These are phyloP conservation scores for Cercospora sp. DNA, from an alignment of 2,329 filamentous ascomycete species.

Conservation along the genomic window DNA sequence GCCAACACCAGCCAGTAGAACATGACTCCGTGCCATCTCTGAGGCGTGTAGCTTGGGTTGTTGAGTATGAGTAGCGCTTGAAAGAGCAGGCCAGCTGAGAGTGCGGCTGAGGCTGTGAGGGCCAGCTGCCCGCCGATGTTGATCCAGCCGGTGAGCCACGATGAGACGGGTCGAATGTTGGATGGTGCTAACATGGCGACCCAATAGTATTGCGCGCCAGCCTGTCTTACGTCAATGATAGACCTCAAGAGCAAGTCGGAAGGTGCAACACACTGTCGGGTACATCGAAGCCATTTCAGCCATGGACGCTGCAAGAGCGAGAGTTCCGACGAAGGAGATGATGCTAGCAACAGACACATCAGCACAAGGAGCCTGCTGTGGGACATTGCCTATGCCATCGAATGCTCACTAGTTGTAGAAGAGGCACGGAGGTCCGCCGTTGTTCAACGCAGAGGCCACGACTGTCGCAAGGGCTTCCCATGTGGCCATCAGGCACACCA, in stretches of 20 bases:
- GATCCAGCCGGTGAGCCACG: conserved; percentile 42
- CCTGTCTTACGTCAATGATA: not conserved
- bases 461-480: conserved; percentile 55
- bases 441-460: conserved; percentile 48
- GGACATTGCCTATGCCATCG: not conserved
- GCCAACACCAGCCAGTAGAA: conserved; percentile 27
- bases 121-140: conserved; percentile 26
- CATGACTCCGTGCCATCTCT: conserved; percentile 33
- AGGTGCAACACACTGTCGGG: conserved; percentile 34
- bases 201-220: conserved; percentile 51
- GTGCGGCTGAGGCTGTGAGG: conserved; percentile 24
- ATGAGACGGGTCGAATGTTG: conserved; percentile 40
- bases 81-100: conserved; percentile 23
- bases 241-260: not conserved
- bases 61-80: conserved; percentile 28
- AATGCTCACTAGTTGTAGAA: conserved; percentile 48
- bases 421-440: conserved; percentile 50
- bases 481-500: conserved; percentile 54
- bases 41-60: conserved; percentile 21
- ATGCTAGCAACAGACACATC: conserved; percentile 36
- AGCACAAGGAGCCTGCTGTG: not conserved
- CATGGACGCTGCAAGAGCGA: conserved; percentile 45
- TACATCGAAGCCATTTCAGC: conserved; percentile 46
- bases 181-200: conserved; percentile 44
- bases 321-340: conserved; percentile 45